phyloP scores from a whole-genome alignment of 2,329 filamentous ascomycete species.

The Arthrobotrys sphaeroides region DNA sequence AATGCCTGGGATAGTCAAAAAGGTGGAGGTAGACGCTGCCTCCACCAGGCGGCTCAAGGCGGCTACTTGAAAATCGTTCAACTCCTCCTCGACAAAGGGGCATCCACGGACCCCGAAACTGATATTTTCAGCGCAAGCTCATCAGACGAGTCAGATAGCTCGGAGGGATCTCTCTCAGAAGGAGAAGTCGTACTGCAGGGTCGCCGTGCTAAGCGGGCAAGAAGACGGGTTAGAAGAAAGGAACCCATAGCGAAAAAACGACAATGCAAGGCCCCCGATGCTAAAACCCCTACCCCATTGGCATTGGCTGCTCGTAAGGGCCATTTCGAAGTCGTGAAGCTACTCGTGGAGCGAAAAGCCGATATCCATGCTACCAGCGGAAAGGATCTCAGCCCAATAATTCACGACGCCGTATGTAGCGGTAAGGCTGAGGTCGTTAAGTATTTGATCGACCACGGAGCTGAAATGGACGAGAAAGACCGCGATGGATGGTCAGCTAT shows the following conservation, averaged over 20 bases:
- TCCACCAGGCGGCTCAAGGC: slow-evolving; percentile 4
- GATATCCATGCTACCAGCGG: neutral
- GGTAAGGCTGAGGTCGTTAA: neutral
- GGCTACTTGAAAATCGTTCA: neutral
- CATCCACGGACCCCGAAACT: neutral
- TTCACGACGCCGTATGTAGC: neutral
- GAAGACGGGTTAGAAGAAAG: neutral
- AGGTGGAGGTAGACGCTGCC: neutral
- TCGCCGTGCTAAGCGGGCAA: neutral
- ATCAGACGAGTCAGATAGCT: neutral
- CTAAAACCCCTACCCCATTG: neutral
- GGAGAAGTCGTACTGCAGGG: neutral
- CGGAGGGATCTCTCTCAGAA: neutral
- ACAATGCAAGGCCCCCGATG: neutral
- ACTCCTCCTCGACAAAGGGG: neutral
- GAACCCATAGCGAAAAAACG: neutral
- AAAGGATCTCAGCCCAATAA: neutral
- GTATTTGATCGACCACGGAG: neutral
- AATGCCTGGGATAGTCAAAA: neutral
- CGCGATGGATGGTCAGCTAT: slow-evolving; percentile 14
- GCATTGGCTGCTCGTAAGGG: neutral
- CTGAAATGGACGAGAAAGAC: neutral
- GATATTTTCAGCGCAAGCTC: neutral
- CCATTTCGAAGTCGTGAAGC: slow-evolving; percentile 8
- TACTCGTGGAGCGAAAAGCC: neutral